Percentiles rank a stretch among this genome's conserved stretches.
These are phyloP conservation scores for Malus asiatica DNA, from an alignment of 306 rosid species.

Conservation along the genomic window DNA sequence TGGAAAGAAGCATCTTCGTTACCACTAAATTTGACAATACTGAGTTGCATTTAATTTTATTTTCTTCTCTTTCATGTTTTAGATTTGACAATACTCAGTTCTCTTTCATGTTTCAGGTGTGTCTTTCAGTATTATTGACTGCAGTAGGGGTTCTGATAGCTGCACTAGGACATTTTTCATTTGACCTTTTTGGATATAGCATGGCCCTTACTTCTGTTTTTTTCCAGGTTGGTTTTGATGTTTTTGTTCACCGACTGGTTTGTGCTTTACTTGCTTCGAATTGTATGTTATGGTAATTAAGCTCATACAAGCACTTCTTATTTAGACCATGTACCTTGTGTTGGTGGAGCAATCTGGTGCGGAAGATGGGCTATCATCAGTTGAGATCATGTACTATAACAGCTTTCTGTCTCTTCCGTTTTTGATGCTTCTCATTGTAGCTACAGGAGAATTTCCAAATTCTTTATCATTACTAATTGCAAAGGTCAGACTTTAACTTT, in stretches of 20 bases:
- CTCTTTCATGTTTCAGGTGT: conserved; percentile 54
- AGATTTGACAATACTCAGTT: neutral
- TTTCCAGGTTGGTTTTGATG: conserved; percentile 57
- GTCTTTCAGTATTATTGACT: conserved; percentile 65
- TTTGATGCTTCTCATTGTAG: conserved; percentile 76
- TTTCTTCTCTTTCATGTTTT: conserved; percentile 21
- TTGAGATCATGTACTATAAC: conserved; percentile 94
- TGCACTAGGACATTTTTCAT: conserved; percentile 86
- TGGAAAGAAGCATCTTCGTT: conserved; percentile 4
- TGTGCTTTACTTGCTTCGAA: neutral
- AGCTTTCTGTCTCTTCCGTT: conserved; percentile 90
- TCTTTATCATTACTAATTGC: conserved; percentile 66
- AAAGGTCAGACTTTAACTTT: conserved; percentile 47
- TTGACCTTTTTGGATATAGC: conserved; percentile 84
- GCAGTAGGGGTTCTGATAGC: conserved; percentile 90
- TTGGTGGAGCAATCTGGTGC: conserved; percentile 95
- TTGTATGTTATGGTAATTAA: neutral
- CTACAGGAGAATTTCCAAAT: conserved; percentile 84
- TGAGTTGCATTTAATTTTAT: neutral
- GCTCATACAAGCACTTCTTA: conserved; percentile 22
- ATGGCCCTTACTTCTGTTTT: conserved; percentile 90
- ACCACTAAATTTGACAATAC: conserved; percentile 5
- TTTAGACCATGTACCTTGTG: conserved; percentile 95
- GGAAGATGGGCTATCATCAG: conserved; percentile 82
- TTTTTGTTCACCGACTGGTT: conserved; percentile 2